Evolutionary conservation across 108 stramenopile species (phyloP), one percentile per base, ranked within the genome.

Genomic region (Discostella stelligeroides): DNA sequence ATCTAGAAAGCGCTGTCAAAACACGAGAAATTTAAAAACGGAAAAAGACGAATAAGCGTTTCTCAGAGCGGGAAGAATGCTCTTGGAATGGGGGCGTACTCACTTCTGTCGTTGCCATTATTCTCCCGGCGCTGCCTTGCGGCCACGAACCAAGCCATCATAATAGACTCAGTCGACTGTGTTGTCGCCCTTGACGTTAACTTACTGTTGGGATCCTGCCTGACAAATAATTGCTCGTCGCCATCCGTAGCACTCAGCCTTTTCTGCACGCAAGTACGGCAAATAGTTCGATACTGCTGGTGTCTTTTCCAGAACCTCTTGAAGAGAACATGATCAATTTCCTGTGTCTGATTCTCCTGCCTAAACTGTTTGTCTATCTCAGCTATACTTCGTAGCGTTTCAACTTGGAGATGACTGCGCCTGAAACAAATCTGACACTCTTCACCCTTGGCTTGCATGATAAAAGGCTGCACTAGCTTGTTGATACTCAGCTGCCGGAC

Each of bases 271-370:
- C 90, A 91, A 2, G 61, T 55, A 17, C 86, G 53, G 68, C 91
- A 92, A 38, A 84, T 59, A 23, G 84, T 84, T 39, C 82, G 69
- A 73, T 92, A 92, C 21, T 64, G 57, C 60, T 88, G 87, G 38
- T 74, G 75, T 50, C 73, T 77, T 58, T 83, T 65, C 84, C 87
- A 92, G 63, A 88, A 92, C 23, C 58, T 69, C 76, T 88, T 88
- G 85, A 85, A 92, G 2, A 83, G 74, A 2, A 87, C 83, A 57
- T 86, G 75, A 65, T 93, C 92, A 40, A 93, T 82, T 64, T 91
- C 88, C 34, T 84, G 76, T 27, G 60, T 60, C 12, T 73, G 73
- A 56, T 84, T 37, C 37, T 85, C 82, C n/a, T 18, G 39, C 23
- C 64, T 66, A 68, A 87, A 93, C 39, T 38, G 48, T 7, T 66